A percentile compares a stretch with the other conserved stretches of the same genome.
Conservation (phyloP, 495 filamentous ascomycete species). For the Penicillium paradoxum region DNA sequence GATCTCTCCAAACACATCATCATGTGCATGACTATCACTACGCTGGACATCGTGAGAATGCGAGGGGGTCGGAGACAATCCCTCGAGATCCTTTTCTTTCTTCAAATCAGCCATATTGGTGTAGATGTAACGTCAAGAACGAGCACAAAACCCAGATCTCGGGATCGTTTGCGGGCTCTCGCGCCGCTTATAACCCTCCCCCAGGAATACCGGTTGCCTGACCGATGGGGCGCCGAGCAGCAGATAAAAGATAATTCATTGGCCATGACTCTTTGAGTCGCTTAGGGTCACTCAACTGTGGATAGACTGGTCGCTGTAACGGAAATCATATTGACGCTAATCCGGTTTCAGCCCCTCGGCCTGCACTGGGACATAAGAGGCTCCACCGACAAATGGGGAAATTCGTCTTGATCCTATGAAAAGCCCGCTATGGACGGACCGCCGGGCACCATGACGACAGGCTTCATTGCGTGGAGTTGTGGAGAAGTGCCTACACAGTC, state of each 20-base stretch:
- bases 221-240: neutral
- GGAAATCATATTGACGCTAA: neutral
- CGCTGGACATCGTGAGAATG: neutral
- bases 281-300: neutral
- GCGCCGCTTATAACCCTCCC: neutral
- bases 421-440: too few species aligned
- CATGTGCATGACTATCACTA: neutral
- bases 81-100: slow-evolving; percentile 6
- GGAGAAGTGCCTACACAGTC: neutral
- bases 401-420: too few species aligned
- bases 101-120: slow-evolving; percentile 1
- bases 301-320: neutral
- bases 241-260: neutral
- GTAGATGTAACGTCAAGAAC: neutral
- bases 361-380: neutral
- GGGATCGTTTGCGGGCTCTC: neutral
- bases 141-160: neutral
- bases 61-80: neutral
- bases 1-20: slow-evolving; percentile 9
- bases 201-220: neutral
- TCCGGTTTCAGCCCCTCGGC: neutral
- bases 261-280: neutral
- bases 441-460: neutral
- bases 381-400: neutral
- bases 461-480: neutral